Conservation (phyloP, 1,284 basidiomycete species). For the Leccinum pallidistipes region DNA sequence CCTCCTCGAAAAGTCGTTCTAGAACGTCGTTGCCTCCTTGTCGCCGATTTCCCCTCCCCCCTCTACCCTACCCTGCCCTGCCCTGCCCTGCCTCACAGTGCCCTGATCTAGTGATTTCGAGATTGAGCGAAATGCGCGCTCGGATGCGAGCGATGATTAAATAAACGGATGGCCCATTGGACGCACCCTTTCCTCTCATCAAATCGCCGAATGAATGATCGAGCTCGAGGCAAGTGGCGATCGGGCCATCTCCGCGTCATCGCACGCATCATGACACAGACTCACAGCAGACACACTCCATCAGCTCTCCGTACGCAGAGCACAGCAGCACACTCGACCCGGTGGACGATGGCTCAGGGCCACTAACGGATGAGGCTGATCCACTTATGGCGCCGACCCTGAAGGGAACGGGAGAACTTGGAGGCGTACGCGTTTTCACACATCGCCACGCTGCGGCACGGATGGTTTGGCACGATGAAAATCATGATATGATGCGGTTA, state of each 20-base stretch:
- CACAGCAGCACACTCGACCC: not conserved
- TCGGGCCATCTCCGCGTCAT: not conserved
- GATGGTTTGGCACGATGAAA: not conserved
- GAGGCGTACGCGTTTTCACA: not conserved
- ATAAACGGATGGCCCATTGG: not conserved
- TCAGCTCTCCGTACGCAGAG: not conserved
- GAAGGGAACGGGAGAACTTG: not conserved
- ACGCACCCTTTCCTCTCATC: slow-evolving; percentile 1
- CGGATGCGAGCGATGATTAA: not conserved
- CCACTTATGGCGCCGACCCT: not conserved
- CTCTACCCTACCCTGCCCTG: not conserved
- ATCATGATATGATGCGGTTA: not conserved
- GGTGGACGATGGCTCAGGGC: not conserved
- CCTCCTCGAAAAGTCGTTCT: not conserved
- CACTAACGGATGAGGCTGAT: not conserved
- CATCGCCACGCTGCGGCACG: not conserved
- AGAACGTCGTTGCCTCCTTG: slow-evolving; percentile 5
- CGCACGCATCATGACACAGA: not conserved
- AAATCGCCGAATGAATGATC: not conserved
- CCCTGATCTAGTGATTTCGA: slow-evolving; percentile 5
- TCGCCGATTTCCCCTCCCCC: slow-evolving; percentile 8
- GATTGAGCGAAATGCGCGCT: not conserved
- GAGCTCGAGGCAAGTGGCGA: not conserved
- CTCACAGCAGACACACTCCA: not conserved
- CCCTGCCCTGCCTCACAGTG: not conserved